Base-by-base conservation (phyloP, 768 basidiomycete genomes). In the Lactifluus echinatus region DNA sequence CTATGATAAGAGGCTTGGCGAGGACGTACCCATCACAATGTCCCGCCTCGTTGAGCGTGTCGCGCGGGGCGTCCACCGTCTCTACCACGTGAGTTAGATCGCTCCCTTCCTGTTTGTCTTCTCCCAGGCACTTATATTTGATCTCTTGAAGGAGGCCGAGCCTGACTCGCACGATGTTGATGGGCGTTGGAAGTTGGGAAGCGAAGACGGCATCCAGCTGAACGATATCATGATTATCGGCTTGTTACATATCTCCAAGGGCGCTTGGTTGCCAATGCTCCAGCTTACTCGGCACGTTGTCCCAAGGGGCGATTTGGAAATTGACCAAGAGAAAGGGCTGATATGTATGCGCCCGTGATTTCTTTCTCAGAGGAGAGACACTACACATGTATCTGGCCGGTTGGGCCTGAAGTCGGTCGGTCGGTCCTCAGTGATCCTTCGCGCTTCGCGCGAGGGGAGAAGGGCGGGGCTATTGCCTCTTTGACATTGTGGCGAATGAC, bases 201-300 rank as follows among this genome's bases (percentile, higher is more conserved):
- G 10, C 11, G 46, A 23, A 0, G 36, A 6, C n/a, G 54, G 48
- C 8, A 44, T 50, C 11, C 49, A n/a, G 10, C 24, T 42, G 11
- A 3, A 43, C 6, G 55, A 56, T 21, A 42, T 56, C 29, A 33
- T 7, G 8, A 36, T 50, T 17, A 34, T 56, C 31, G 48, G 56
- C 3, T 15, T 57, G 15, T 21, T 51, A 21, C 56, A 52, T 15
- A 37, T 57, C 19, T 57, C 56, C 34, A 24, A n/a, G 36, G 42
- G 34, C 19, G n/a, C 49, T 5, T 56, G 55, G 48, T 26, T 56
- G 19, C 48, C 55, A 12, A 56, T 56, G 1, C 36, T 57, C 28
- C 50, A 52, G 36, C 36, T 51, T 8, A 1, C 15, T 28, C 43
- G 36, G 21, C 50, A 57, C 21, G 14, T 50, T 5, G 28, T 51